Evolutionary conservation across 495 filamentous ascomycete genomes (phyloP).

Genomic region (Penicillium egyptiacum): DNA sequence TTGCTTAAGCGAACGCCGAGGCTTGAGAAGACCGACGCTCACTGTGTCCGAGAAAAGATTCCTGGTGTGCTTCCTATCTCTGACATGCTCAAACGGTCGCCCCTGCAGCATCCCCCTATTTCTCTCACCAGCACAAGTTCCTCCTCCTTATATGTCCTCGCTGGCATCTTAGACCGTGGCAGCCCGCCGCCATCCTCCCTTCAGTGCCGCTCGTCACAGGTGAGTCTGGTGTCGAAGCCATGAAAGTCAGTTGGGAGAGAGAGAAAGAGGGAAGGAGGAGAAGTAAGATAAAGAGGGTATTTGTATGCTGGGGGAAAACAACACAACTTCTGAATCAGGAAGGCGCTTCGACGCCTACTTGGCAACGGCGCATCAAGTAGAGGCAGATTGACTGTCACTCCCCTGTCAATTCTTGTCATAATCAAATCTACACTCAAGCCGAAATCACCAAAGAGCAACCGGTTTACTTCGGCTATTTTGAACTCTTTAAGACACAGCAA

Average conservation of each 20-base stretch:
- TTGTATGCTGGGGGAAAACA: neutral
- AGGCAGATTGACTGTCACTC: neutral
- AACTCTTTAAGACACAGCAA: too few species aligned
- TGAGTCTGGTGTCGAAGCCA: constrained; percentile 4
- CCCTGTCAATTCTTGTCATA: too few species aligned
- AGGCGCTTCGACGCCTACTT: neutral
- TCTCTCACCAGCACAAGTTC: constrained; percentile 1
- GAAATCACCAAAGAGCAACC: too few species aligned
- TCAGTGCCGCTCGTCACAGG: neutral
- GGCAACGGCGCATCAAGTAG: neutral
- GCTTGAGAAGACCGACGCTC: constrained; percentile 6
- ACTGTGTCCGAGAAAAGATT: constrained; percentile 8
- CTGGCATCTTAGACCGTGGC: constrained; percentile 2
- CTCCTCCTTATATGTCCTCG: neutral
- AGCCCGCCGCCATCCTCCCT: neutral
- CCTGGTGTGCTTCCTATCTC: neutral
- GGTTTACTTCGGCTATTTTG: too few species aligned
- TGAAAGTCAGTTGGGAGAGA: neutral
- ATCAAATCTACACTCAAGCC: too few species aligned
- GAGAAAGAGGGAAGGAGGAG: neutral
- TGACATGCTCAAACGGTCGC: constrained; percentile 8
- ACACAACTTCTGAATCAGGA: neutral
- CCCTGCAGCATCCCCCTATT: constrained; percentile 5
- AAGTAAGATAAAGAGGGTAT: neutral
- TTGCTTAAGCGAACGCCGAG: constrained; percentile 7